A percentile compares a stretch with the other conserved stretches of the same genome.
These are phyloP conservation scores for Saccharomycopsis olivae DNA, from an alignment of 805 yeast species.

Conservation along the genomic window DNA sequence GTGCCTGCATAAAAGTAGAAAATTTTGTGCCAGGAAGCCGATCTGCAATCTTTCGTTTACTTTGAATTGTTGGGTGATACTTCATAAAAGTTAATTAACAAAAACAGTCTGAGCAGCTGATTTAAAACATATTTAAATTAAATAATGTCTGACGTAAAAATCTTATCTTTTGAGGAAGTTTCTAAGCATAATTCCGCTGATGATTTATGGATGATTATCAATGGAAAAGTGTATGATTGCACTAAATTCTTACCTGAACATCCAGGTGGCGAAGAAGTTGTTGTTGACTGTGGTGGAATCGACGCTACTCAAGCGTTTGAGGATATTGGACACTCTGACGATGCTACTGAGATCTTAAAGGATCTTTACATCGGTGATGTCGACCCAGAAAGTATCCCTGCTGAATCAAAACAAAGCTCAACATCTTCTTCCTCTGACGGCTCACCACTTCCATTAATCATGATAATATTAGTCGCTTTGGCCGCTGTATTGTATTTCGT, in stretches of 20 bases:
- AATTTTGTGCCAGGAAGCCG: too few species aligned
- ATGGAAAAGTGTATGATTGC: constrained; percentile 71
- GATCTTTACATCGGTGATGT: constrained; percentile 68
- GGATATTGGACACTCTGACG: constrained; percentile 97
- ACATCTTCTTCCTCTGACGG: constrained; percentile 20
- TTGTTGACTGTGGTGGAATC: constrained; percentile 68
- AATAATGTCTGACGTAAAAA: constrained; percentile 12
- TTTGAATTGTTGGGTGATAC: background rate
- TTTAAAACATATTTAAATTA: too few species aligned
- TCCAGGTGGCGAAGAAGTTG: constrained; percentile 79
- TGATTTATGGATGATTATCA: constrained; percentile 76
- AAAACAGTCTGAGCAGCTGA: too few species aligned
- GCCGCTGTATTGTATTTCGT: constrained; percentile 35
- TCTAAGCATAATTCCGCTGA: constrained; percentile 62
- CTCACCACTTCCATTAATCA: constrained; percentile 26
- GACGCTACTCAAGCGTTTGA: constrained; percentile 64
- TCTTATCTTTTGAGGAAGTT: constrained; percentile 35
- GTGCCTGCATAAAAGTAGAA: too few species aligned
- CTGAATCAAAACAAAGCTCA: constrained; percentile 16
- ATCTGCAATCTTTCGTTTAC: background rate
- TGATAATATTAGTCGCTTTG: constrained; percentile 28
- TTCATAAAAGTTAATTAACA: background rate
- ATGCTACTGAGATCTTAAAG: constrained; percentile 70
- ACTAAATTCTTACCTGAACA: constrained; percentile 43
- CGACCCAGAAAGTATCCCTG: constrained; percentile 47